These are phyloP conservation scores for Ceratorhiza oryzae-sativae DNA, from an alignment of 1,284 basidiomycete species.

Conservation along the genomic window DNA sequence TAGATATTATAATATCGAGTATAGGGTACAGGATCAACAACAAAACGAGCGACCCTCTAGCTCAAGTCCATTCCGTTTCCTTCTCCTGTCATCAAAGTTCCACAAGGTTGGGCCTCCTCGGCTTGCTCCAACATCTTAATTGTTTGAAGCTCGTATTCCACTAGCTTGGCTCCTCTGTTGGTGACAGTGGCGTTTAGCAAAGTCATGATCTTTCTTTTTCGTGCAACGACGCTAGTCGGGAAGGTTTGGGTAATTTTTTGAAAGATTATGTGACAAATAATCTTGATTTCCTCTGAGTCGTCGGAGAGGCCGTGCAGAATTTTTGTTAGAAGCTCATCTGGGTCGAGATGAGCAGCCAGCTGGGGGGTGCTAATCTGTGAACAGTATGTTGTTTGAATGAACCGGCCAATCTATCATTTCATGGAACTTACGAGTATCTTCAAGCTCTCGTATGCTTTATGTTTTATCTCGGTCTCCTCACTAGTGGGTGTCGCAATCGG, in stretches of 20 bases:
- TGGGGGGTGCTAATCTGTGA: conserved; percentile 66
- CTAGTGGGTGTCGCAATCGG: no score
- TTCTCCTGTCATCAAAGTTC: conserved; percentile 51
- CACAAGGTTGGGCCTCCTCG: conserved; percentile 54
- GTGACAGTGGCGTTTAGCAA: conserved; percentile 92
- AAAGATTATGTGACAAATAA: conserved; percentile 93
- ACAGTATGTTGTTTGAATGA: background rate
- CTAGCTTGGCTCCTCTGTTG: conserved; percentile 92
- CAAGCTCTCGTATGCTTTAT: no score
- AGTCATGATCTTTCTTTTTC: conserved; percentile 84
- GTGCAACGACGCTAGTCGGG: conserved; percentile 79
- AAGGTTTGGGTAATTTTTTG: conserved; percentile 88
- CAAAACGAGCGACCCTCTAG: background rate
- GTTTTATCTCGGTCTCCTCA: no score
- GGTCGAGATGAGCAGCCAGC: conserved; percentile 61
- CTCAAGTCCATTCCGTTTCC: background rate
- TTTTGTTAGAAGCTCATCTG: conserved; percentile 83
- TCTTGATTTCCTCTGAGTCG: conserved; percentile 95
- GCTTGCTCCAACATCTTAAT: conserved; percentile 84
- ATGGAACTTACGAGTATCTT: no score
- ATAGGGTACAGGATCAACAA: no score
- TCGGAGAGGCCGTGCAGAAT: conserved; percentile 87
- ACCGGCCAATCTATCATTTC: conserved; percentile 57
- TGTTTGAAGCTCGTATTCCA: conserved; percentile 84
- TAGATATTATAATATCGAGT: no score